Evolutionary conservation across 2,329 filamentous ascomycete species (phyloP).

Genomic region (Fusarium lyarnte): DNA sequence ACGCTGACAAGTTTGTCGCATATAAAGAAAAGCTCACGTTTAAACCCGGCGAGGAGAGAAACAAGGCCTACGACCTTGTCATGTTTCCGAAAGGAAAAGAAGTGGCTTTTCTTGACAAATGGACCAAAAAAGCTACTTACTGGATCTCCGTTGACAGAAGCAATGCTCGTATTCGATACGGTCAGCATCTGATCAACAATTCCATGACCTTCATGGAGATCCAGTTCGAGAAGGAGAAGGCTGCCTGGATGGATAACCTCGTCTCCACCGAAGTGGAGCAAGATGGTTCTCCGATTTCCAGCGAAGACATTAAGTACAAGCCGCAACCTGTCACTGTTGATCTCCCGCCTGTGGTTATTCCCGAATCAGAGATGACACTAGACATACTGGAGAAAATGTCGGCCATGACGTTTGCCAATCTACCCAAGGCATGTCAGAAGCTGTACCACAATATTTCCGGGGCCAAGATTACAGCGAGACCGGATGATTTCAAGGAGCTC

Average conservation of each 20-base stretch:
- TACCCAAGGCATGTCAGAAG: neutral
- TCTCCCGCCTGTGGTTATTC: neutral
- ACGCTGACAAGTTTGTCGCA: neutral
- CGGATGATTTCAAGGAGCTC: accelerated
- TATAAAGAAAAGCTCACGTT: neutral
- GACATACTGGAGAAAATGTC: neutral
- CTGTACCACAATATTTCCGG: neutral
- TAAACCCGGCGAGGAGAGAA: neutral
- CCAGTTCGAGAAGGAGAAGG: neutral
- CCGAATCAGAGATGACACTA: neutral
- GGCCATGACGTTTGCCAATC: neutral
- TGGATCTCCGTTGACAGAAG: neutral
- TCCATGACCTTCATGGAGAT: neutral
- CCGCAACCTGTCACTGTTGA: neutral
- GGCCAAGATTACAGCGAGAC: accelerated
- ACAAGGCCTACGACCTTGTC: neutral
- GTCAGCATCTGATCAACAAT: neutral
- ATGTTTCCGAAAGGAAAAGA: neutral
- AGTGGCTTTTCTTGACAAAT: neutral
- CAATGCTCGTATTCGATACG: neutral
- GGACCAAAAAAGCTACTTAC: neutral
- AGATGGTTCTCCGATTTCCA: neutral
- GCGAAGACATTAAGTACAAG: neutral
- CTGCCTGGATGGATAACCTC: neutral
- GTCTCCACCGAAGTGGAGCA: neutral